phyloP scores from a whole-genome alignment of 352 stramenopile genomes.

The Globisporangium rhizosaccharum region DNA sequence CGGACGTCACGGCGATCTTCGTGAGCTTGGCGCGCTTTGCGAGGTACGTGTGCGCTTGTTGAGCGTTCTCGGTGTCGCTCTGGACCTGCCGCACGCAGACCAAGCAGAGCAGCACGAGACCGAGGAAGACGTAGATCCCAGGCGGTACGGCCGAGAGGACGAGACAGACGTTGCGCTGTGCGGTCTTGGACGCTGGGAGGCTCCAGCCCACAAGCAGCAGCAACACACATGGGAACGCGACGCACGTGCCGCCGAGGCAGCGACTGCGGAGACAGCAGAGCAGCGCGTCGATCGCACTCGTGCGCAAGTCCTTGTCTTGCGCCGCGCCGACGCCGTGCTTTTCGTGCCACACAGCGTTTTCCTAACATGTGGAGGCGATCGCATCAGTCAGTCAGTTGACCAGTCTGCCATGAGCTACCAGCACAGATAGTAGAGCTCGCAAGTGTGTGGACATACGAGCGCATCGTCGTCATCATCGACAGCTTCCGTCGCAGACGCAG shows the following conservation, averaged over 20 bases:
- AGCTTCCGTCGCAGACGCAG: slow-evolving; percentile 4
- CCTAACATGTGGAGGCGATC: slow-evolving; percentile 10
- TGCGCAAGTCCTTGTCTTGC: slow-evolving; percentile 25
- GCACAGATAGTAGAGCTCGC: too few relatives aligned
- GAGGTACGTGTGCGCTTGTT: slow-evolving; percentile 54
- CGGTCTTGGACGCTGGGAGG: slow-evolving; percentile 21
- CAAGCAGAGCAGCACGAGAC: slow-evolving; percentile 30
- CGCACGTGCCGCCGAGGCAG: slow-evolving; percentile 46
- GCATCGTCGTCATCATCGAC: slow-evolving; percentile 21
- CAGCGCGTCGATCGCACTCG: slow-evolving; percentile 34
- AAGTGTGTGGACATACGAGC: slow-evolving; percentile 4
- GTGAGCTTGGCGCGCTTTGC: slow-evolving; percentile 25
- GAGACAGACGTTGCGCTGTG: slow-evolving; percentile 30
- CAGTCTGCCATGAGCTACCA: too few relatives aligned
- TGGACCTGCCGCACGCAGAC: slow-evolving; percentile 50
- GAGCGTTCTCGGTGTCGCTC: slow-evolving; percentile 48
- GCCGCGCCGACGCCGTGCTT: slow-evolving; percentile 18
- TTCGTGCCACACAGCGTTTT: slow-evolving; percentile 63
- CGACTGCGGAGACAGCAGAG: slow-evolving; percentile 65
- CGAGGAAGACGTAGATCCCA: slow-evolving; percentile 28
- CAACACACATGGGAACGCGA: slow-evolving; percentile 42
- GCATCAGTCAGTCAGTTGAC: too few relatives aligned
- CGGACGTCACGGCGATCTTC: slow-evolving; percentile 54
- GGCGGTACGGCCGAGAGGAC: slow-evolving; percentile 38
- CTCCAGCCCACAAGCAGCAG: slow-evolving; percentile 51